phyloP scores from a whole-genome alignment of 371 early-diverging fungal species.

The Mucor saturninus region DNA sequence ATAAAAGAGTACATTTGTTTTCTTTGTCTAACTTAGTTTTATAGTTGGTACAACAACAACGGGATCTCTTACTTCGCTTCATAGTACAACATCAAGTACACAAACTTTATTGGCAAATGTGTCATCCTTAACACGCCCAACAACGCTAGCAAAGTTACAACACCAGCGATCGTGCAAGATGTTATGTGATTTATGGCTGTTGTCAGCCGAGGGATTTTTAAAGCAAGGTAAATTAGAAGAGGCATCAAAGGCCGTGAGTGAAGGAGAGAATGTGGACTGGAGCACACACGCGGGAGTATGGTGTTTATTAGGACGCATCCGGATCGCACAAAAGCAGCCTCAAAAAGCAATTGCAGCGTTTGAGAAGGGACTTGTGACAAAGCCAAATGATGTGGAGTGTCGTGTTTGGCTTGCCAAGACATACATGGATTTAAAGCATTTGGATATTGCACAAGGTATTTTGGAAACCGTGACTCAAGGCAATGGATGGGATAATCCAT shows the following conservation, averaged over 20 bases:
- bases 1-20: neutral
- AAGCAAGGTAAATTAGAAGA: conserved; percentile 62
- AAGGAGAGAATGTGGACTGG: conserved; percentile 64
- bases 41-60: neutral
- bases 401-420: conserved; percentile 51
- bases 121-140: conserved; percentile 13
- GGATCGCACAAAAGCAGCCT: conserved; percentile 41
- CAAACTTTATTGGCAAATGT: conserved; percentile 25
- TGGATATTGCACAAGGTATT: conserved; percentile 61
- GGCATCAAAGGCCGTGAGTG: conserved; percentile 64
- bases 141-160: conserved; percentile 30
- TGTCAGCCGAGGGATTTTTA: conserved; percentile 64
- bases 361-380: conserved; percentile 56
- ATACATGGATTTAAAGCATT: conserved; percentile 42
- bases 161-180: conserved; percentile 34
- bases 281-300: conserved; percentile 60
- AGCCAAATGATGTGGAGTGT: conserved; percentile 51
- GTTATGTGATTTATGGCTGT: conserved; percentile 57
- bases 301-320: conserved; percentile 60
- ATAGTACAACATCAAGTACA: conserved; percentile 21
- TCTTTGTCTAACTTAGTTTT: neutral
- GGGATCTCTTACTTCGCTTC: conserved; percentile 7
- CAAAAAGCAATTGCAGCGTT: conserved; percentile 55
- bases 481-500: conserved; percentile 65
- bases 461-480: conserved; percentile 56